These are phyloP conservation scores for Diaporthe citriasiana DNA, from an alignment of 2,329 filamentous ascomycete species.

Conservation along the genomic window DNA sequence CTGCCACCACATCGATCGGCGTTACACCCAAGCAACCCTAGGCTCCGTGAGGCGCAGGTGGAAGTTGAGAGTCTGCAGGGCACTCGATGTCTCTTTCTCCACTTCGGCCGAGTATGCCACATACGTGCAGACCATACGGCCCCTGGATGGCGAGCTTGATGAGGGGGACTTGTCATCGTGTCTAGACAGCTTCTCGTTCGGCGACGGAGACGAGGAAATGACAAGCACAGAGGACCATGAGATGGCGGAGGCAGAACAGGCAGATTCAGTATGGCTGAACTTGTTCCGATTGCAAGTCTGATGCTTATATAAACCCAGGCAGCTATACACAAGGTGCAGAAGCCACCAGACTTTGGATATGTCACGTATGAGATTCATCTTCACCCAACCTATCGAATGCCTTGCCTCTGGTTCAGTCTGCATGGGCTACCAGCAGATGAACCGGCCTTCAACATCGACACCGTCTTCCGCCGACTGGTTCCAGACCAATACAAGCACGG, in stretches of 20 bases:
- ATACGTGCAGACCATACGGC: slow-evolving; percentile 69
- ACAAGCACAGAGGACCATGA: slow-evolving; percentile 55
- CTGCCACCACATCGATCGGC: slow-evolving; percentile 73
- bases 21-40: slow-evolving; percentile 70
- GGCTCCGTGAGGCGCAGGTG: slow-evolving; percentile 68
- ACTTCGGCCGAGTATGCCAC: slow-evolving; percentile 62
- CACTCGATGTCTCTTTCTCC: slow-evolving; percentile 62
- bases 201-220: slow-evolving; percentile 38
- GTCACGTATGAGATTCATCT: slow-evolving; percentile 82
- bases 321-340: slow-evolving; percentile 52
- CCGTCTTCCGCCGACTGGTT: slow-evolving; percentile 79
- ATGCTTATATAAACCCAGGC: slow-evolving; percentile 53
- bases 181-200: slow-evolving; percentile 62
- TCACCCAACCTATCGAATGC: slow-evolving; percentile 81
- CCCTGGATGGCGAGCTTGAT: slow-evolving; percentile 61
- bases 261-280: slow-evolving; percentile 61
- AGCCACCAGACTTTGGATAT: slow-evolving; percentile 56
- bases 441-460: slow-evolving; percentile 73
- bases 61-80: slow-evolving; percentile 67
- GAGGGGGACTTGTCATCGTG: slow-evolving; percentile 62
- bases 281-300: neutral
- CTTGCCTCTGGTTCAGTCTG: slow-evolving; percentile 82
- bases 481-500: slow-evolving; percentile 74
- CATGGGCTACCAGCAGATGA: slow-evolving; percentile 70
- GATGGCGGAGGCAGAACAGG: slow-evolving; percentile 66